Base-by-base conservation (phyloP, 192 early-diverging fungal genomes). In the Coemansia sp. region DNA sequence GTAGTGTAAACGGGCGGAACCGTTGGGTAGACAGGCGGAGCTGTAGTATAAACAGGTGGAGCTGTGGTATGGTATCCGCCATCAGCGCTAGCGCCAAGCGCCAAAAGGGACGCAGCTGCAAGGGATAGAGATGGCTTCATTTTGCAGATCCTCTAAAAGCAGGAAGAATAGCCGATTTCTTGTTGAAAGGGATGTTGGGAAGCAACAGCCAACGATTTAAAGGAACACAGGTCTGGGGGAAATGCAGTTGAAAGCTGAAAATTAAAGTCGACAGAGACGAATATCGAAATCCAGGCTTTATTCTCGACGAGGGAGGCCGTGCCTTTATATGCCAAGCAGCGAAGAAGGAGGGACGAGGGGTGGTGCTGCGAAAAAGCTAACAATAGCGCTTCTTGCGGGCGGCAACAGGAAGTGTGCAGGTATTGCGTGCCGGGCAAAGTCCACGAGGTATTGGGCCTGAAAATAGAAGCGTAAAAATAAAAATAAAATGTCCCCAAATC, bases 51-150 rank as follows among this genome's bases (percentile, higher is more conserved):
- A 27, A 34, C 53, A 8, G 53, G 56, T 15, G 64, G 37, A 1
- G 56, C 17, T 8, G n/a, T 22, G 18, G 40, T 44, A 27, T 27
- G 42, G 27, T 71, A 65, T 3, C 18, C 44, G 24, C 29, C 62
- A 17, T 50, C 58, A 32, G 58, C 58, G 24, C 26, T 29, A 12
- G 26, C 44, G 37, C 57, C 29, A 34, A 55, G 9, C 32, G 61
- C 53, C 40, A 36, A 33, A 21, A 63, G 38, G 11, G 62, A 56
- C n/a, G 57, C 4, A 6, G 52, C 46, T 15, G 56, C 33, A 42
- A 63, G 9, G 19, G 68, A 62, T 11, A 70, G 4, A 29, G 56
- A 63, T 19, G 52, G 15, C 42, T 38, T 70, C 62, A 63, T 70
- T 63, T 60, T 46, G 46, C 46, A 50, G 46, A 50, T 50, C 46